Percentiles rank a stretch among this genome's conserved stretches.
phyloP scores from a whole-genome alignment of 2,329 filamentous ascomycete species.

The Fusarium sp. region DNA sequence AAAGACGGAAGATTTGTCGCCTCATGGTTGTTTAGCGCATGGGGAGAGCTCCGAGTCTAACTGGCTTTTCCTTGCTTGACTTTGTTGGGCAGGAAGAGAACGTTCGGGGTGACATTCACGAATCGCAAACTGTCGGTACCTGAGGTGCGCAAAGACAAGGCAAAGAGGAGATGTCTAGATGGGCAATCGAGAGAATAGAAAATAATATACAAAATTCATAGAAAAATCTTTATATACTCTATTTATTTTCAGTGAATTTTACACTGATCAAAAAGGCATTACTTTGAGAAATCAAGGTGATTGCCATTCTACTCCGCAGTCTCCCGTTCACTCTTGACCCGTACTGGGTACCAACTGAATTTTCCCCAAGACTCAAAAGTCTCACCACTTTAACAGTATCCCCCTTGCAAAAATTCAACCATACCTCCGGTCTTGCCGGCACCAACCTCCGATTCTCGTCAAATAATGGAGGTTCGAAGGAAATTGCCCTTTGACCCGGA shows the following conservation, averaged over 20 bases:
- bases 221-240: not conserved
- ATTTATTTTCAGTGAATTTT: not conserved
- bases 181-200: too few species aligned
- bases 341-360: not conserved
- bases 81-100: not conserved
- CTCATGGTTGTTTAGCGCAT: not conserved
- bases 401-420: not conserved
- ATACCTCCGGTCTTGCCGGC: slow-evolving; percentile 5
- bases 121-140: not conserved
- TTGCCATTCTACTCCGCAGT: not conserved
- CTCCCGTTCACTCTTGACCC: not conserved
- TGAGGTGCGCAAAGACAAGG: not conserved
- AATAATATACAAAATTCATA: not conserved
- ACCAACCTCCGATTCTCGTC: slow-evolving; percentile 7
- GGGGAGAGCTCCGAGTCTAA: not conserved
- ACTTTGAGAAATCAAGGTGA: not conserved
- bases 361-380: slow-evolving; percentile 1
- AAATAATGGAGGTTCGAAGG: slow-evolving; percentile 26
- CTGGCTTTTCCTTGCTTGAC: not conserved
- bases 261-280: not conserved
- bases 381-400: slow-evolving; percentile 11
- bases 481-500: slow-evolving; percentile 48
- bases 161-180: too few species aligned
- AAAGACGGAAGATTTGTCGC: not conserved
- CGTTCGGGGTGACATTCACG: not conserved